A percentile compares a stretch with the other conserved stretches of the same genome.
Conservation (phyloP, 495 filamentous ascomycete genomes). For the Penicillium odoratum region DNA sequence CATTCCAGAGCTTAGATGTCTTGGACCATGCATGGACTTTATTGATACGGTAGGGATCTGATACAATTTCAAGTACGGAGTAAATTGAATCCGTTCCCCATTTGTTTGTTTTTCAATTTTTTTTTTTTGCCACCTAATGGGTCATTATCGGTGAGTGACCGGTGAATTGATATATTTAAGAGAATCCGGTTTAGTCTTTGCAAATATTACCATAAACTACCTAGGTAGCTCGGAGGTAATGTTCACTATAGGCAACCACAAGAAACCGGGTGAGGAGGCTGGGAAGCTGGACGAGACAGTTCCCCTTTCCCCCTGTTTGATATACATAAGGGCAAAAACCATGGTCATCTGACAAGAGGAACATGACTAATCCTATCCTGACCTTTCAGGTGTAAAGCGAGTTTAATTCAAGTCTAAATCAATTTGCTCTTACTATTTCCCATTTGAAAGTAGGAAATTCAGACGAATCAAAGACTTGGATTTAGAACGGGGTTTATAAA, state of each 20-base stretch:
- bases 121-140: neutral
- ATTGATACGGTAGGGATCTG: neutral
- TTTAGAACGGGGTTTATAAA: too few relatives aligned
- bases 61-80: neutral
- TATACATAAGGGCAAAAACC: neutral
- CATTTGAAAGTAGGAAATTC: too few relatives aligned
- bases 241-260: neutral
- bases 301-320: neutral
- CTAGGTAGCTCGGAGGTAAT: too few relatives aligned
- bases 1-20: constrained; percentile 2
- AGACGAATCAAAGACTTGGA: neutral
- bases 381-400: too few relatives aligned
- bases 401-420: too few relatives aligned
- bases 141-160: neutral
- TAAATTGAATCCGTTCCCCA: neutral
- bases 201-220: too few relatives aligned
- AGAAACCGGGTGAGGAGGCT: neutral
- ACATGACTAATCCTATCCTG: too few relatives aligned
- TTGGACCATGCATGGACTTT: neutral
- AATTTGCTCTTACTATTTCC: neutral
- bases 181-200: neutral
- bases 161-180: neutral
- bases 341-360: neutral
- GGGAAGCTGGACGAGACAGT: neutral
- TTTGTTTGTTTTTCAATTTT: neutral